Conservation (phyloP, 2,329 filamentous ascomycete genomes). For the Incumbomyces lentus region DNA sequence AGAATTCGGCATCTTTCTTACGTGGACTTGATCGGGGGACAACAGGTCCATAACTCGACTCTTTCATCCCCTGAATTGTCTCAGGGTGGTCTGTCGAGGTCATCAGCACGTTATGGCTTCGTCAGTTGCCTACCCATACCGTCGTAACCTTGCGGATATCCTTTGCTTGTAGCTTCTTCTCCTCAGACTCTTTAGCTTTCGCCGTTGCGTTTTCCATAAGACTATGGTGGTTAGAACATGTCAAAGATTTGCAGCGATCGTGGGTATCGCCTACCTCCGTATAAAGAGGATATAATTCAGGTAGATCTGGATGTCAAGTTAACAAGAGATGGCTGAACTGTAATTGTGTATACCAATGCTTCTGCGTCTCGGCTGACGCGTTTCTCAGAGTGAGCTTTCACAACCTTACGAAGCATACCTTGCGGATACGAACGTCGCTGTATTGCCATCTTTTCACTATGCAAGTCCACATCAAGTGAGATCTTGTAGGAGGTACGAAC, state of each 20-base stretch:
- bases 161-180: constrained; percentile 62
- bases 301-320: constrained; percentile 53
- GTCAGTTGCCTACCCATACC: constrained; percentile 37
- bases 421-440: constrained; percentile 72
- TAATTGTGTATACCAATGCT: constrained; percentile 53
- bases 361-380: constrained; percentile 77
- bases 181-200: constrained; percentile 61
- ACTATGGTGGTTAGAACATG: background rate
- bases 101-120: background rate
- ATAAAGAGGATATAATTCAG: constrained; percentile 78
- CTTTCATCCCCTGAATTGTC: constrained; percentile 16
- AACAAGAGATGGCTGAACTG: background rate
- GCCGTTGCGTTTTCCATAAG: constrained; percentile 72
- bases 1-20: too few relatives aligned
- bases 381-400: constrained; percentile 77
- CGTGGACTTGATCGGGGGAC: too few relatives aligned
- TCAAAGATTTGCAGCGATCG: too few relatives aligned
- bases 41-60: too few relatives aligned
- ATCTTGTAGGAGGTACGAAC: background rate
- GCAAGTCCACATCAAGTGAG: background rate
- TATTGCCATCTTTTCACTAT: constrained; percentile 40
- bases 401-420: constrained; percentile 73
- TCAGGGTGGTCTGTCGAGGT: constrained; percentile 9
- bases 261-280: constrained; percentile 31
- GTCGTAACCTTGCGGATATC: constrained; percentile 69